These are phyloP conservation scores for Entamoeba dispar DNA, from an alignment of 208 protist species.

Conservation along the genomic window DNA sequence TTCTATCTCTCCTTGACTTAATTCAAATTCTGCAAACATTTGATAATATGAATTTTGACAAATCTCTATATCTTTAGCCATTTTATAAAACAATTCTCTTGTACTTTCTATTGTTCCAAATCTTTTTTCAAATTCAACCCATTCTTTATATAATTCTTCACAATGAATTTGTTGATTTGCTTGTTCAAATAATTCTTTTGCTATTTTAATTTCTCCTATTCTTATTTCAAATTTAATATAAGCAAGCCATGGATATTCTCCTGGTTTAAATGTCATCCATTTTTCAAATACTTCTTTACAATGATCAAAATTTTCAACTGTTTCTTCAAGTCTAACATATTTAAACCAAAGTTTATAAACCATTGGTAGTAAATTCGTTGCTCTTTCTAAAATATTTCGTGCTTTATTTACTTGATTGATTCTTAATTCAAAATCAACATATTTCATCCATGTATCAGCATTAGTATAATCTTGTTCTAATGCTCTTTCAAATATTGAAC, in stretches of 20 bases:
- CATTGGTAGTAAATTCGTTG: background rate
- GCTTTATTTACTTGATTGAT: background rate
- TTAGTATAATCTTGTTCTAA: background rate
- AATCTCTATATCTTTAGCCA: background rate
- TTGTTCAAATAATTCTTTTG: background rate
- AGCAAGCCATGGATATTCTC: background rate
- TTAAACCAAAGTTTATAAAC: background rate
- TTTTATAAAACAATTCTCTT: background rate
- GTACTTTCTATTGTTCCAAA: background rate
- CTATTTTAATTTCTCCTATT: background rate
- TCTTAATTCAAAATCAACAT: background rate
- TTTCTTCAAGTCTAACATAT: background rate
- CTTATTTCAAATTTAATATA: background rate
- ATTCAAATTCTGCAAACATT: background rate
- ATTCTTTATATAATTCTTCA: background rate
- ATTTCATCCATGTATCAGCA: background rate
- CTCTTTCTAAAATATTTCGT: background rate
- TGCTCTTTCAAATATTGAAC: background rate
- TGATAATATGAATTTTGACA: background rate
- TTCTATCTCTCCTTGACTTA: background rate
- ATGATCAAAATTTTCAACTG: background rate
- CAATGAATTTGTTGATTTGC: background rate
- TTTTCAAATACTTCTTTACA: background rate
- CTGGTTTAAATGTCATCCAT: background rate
- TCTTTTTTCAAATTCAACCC: background rate